Conservation (phyloP, 495 filamentous ascomycete species). For the Annulohypoxylon nitens region DNA sequence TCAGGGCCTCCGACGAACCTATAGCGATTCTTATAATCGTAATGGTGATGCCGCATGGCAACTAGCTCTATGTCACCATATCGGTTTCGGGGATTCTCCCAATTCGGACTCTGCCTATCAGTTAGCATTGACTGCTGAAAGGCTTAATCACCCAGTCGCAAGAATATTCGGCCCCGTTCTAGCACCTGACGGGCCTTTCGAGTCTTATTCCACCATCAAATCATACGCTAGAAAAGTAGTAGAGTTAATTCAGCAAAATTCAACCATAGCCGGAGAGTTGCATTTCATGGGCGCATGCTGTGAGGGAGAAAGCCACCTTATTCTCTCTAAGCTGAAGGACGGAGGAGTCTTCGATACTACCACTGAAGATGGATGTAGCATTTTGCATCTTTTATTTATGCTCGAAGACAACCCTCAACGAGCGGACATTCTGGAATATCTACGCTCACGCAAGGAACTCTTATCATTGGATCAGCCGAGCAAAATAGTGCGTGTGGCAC, state of each 20-base stretch:
- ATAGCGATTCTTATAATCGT: slow-evolving; percentile 5
- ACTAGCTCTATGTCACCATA: slow-evolving; percentile 46
- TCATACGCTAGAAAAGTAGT: slow-evolving; percentile 19
- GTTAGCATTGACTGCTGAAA: slow-evolving; percentile 43
- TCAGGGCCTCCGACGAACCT: slow-evolving; percentile 37
- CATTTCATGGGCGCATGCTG: slow-evolving; percentile 29
- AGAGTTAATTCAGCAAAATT: slow-evolving; percentile 13
- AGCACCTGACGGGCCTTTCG: background rate
- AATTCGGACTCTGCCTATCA: slow-evolving; percentile 37
- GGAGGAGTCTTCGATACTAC: background rate
- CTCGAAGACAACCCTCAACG: background rate
- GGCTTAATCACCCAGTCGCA: slow-evolving; percentile 39
- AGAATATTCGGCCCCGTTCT: slow-evolving; percentile 37
- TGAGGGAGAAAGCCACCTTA: slow-evolving; percentile 23
- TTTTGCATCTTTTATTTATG: slow-evolving; percentile 6
- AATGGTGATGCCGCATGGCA: slow-evolving; percentile 47
- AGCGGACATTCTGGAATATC: background rate
- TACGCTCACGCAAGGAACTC: background rate
- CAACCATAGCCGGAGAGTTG: slow-evolving; percentile 1
- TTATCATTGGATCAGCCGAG: slow-evolving; percentile 30
- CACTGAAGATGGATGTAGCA: background rate
- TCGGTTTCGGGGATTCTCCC: slow-evolving; percentile 46
- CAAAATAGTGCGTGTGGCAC: slow-evolving; percentile 20
- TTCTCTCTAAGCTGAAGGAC: slow-evolving; percentile 16
- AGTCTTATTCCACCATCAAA: background rate